Conservation (phyloP, 208 protist species). For the Herpetomonas muscarum region DNA sequence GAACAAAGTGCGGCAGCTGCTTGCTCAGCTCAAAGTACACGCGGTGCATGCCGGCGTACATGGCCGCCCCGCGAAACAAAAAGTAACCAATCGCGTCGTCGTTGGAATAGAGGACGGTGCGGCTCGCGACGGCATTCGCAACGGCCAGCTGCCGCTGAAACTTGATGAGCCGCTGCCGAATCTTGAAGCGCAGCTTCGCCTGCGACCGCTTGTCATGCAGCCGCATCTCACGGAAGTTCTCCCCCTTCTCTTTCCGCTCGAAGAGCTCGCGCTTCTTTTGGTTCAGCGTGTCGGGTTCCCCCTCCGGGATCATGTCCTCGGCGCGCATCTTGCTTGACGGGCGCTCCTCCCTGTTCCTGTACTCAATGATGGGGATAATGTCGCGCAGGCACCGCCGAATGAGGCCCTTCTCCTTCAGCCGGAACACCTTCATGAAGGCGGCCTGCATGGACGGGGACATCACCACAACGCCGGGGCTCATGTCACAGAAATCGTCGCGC, state of each 20-base stretch:
- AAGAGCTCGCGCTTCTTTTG: slow-evolving; percentile 87
- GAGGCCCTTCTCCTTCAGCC: slow-evolving; percentile 77
- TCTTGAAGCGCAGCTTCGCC: slow-evolving; percentile 81
- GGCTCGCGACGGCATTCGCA: slow-evolving; percentile 72
- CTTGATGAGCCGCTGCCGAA: slow-evolving; percentile 78
- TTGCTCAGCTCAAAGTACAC: slow-evolving; percentile 86
- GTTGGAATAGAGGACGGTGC: slow-evolving; percentile 74
- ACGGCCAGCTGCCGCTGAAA: slow-evolving; percentile 84
- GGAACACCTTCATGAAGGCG: slow-evolving; percentile 88
- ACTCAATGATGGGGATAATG: slow-evolving; percentile 87
- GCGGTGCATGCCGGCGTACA: slow-evolving; percentile 88
- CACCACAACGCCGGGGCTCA: slow-evolving; percentile 81
- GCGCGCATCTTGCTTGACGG: slow-evolving; percentile 36
- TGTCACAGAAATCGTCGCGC: slow-evolving; percentile 84
- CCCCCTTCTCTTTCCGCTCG: slow-evolving; percentile 69
- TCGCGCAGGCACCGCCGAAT: slow-evolving; percentile 81
- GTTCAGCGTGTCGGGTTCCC: slow-evolving; percentile 84
- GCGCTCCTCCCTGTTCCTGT: slow-evolving; percentile 75
- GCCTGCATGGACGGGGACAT: slow-evolving; percentile 91
- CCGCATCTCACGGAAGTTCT: slow-evolving; percentile 64
- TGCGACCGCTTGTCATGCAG: slow-evolving; percentile 75
- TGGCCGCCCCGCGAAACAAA: slow-evolving; percentile 80
- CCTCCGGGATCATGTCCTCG: slow-evolving; percentile 75
- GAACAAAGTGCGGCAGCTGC: slow-evolving; percentile 83
- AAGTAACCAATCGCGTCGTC: slow-evolving; percentile 88